These are phyloP conservation scores for Flaveria trinervia DNA, from an alignment of 129 eudicot genomes.

Conservation along the genomic window DNA sequence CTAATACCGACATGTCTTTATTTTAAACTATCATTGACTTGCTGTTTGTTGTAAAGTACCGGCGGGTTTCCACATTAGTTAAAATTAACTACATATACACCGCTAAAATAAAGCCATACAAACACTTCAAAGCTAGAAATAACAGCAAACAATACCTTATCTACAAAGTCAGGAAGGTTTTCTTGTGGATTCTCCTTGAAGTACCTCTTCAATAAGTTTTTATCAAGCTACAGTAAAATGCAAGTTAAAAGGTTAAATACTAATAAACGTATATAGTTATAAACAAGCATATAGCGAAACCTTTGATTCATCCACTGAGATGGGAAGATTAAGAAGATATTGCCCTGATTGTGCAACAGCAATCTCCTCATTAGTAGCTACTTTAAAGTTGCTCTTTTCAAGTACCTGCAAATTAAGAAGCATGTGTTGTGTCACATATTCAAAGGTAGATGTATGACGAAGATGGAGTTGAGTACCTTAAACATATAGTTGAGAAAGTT, in stretches of 20 bases:
- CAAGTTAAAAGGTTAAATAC: neutral
- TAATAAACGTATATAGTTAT: neutral
- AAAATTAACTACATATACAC: too few species aligned
- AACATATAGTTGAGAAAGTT: slow-evolving; percentile 41
- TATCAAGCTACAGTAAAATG: slow-evolving; percentile 62
- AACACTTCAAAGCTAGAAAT: too few species aligned
- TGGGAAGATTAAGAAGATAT: slow-evolving; percentile 95
- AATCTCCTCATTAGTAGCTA: slow-evolving; percentile 79
- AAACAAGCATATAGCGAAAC: slow-evolving; percentile 27
- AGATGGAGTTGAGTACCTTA: slow-evolving; percentile 43
- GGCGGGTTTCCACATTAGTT: too few species aligned
- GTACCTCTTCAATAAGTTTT: slow-evolving; percentile 63
- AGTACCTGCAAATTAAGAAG: slow-evolving; percentile 46
- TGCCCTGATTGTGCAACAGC: slow-evolving; percentile 86
- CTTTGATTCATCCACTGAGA: slow-evolving; percentile 91
- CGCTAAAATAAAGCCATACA: too few species aligned
- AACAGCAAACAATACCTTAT: slow-evolving; percentile 52
- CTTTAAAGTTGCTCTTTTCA: slow-evolving; percentile 89
- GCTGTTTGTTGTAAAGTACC: too few species aligned
- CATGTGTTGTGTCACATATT: neutral
- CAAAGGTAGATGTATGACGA: too few species aligned
- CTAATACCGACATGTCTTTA: too few species aligned
- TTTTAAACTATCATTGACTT: too few species aligned
- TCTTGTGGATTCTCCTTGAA: slow-evolving; percentile 73
- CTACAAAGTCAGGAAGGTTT: slow-evolving; percentile 88